Evolutionary conservation across 192 early-diverging fungal species (phyloP), one percentile per base, ranked within the genome.

Genomic region (Ambispora gerdemannii): DNA sequence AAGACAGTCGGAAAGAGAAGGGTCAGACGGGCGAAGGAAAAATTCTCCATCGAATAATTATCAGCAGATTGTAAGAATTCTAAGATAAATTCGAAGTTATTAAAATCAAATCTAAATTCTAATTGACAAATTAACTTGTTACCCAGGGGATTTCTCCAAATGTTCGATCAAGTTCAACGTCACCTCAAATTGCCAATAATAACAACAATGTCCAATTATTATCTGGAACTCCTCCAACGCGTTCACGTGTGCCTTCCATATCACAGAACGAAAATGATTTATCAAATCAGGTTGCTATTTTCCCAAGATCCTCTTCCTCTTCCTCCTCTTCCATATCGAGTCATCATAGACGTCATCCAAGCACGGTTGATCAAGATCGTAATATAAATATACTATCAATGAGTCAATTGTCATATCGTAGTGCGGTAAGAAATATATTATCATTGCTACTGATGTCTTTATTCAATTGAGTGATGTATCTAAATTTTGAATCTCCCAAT

Each of bases 21-120:
- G 49, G 52, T 34, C 32, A 78, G 74, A 17, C 25, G 67, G 35
- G 63, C 3, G 75, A 76, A 49, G 75, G 71, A 75, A 34, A 55
- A 62, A 8, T 25, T 52, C 38, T 32, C 59, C 31, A 28, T 33
- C 62, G 30, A 31, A 31, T 20, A 30, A 51, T 51, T 28, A 67
- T 60, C 70, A 77, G 25, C 20, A 60, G 3, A 27, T 35, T 24
- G 7, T 68, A 10, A 7, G 17, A 60, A 60, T 55, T 55, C 27
- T 55, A 20, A 3, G 22, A 20, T 27, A 20, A 27, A 22, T 4
- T 55, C 24, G 30, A 27, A 19, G 7, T 24, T 27, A 22, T 55
- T 20, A 27, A 20, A 20, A 24, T 55, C 24, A 22, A 55, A 27
- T 4, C 30, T 20, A 55, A 56, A 28, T 13, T 25, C 7, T 24